A percentile compares a stretch with the other conserved stretches of the same genome.
phyloP scores from a whole-genome alignment of 2,329 filamentous ascomycete species.

The Aspergillus sojae region DNA sequence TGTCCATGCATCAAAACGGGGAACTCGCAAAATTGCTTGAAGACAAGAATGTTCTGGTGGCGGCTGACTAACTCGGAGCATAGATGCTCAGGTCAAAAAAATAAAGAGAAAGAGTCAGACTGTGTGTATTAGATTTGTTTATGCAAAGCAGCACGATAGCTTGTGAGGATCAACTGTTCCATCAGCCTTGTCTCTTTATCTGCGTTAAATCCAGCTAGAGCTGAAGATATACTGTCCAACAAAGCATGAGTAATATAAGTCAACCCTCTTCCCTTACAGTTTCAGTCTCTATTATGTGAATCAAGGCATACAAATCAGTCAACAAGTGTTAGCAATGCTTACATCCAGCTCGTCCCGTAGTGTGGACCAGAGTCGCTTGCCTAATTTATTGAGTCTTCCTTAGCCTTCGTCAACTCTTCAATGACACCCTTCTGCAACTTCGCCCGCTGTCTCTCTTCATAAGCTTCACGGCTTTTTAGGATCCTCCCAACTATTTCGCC shows the following conservation, averaged over 20 bases:
- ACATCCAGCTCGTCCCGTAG: too few relatives aligned
- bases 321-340: not conserved
- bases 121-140: not conserved
- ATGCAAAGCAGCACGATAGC: not conserved
- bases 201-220: not conserved
- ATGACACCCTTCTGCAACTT: conserved; percentile 84
- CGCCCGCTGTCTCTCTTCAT: conserved; percentile 86
- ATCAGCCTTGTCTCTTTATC: not conserved
- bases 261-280: not conserved
- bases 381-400: conserved; percentile 51
- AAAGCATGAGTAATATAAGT: not conserved
- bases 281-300: not conserved
- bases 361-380: not conserved
- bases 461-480: conserved; percentile 79
- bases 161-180: not conserved
- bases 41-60: conserved; percentile 82
- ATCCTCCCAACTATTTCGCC: conserved; percentile 90
- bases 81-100: not conserved
- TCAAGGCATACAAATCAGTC: not conserved
- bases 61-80: conserved; percentile 51
- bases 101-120: too few relatives aligned
- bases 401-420: conserved; percentile 66
- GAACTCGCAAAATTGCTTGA: conserved; percentile 89
- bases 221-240: not conserved
- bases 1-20: conserved; percentile 96